A percentile compares a stretch with the other conserved stretches of the same genome.
phyloP scores from a whole-genome alignment of 2,329 filamentous ascomycete genomes.

The Penicillium occitanis region DNA sequence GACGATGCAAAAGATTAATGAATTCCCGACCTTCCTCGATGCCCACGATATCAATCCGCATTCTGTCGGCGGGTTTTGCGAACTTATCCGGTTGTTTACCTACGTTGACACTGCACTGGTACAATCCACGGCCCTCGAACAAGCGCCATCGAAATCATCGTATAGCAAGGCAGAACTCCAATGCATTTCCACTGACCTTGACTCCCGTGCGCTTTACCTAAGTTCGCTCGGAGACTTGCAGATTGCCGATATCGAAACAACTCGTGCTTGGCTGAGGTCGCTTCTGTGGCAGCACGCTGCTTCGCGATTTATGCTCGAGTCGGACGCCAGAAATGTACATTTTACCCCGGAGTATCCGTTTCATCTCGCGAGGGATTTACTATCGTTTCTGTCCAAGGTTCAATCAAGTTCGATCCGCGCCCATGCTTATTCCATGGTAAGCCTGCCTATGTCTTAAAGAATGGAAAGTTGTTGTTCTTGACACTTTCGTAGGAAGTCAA shows the following conservation, averaged over 20 bases:
- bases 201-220: neutral
- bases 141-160: neutral
- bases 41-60: constrained; percentile 14
- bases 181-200: constrained; percentile 4
- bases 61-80: constrained; percentile 12
- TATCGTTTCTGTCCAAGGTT: constrained; percentile 18
- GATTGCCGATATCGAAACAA: constrained; percentile 24
- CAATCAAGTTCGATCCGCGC: constrained; percentile 13
- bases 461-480: neutral
- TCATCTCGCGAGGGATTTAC: constrained; percentile 18
- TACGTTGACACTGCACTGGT: constrained; percentile 12
- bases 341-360: constrained; percentile 20
- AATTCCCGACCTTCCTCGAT: constrained; percentile 15
- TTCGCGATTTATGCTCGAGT: constrained; percentile 26
- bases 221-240: constrained; percentile 12
- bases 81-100: constrained; percentile 13
- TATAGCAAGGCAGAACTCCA: constrained; percentile 13
- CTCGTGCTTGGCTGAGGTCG: constrained; percentile 24
- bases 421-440: constrained; percentile 20
- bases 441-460: neutral
- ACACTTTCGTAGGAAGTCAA: constrained; percentile 14
- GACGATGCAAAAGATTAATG: constrained; percentile 18
- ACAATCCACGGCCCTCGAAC: constrained; percentile 7
- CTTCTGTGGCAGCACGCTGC: constrained; percentile 26
- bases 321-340: constrained; percentile 9